Evolutionary conservation across 1,139 yeast species (phyloP), one percentile per base, ranked within the genome.

Genomic region (Kodamaea plutei): DNA sequence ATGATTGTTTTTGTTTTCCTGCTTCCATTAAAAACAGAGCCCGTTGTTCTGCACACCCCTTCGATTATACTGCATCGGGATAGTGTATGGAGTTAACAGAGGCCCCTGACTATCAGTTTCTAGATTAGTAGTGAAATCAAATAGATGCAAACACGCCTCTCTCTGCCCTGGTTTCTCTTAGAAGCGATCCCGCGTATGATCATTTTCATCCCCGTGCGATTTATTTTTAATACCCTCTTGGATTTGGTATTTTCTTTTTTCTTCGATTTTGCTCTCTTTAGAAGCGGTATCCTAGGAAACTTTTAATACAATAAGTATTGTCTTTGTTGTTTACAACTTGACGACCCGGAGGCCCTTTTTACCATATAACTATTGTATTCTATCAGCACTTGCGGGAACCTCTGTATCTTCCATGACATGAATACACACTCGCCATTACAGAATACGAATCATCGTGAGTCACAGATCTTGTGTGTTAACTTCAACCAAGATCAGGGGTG

Each of bases 401-500:
- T 18, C n/a, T 18, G 20, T 10, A 18, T 18, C 20, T 18, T 18
- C 8, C 16, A 26, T 30, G 34, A 23, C 26, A 67, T 68, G 73
- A 65, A 67, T 44, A 60, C 72, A 7, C 69, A 62, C 29, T 48
- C 48, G 16, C 54, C 64, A 11, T 41, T 62, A 16, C 46, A 51
- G 20, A 42, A 45, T 15, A 30, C 36, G 3, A 16, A 27, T 15
- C 37, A 52, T 13, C 43, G 44, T 30, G 65, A 57, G 36, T 64
- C 72, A 15, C 58, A 59, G 33, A 64, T 82, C 23, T 61, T 81
- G 15, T 70, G 77, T 39, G 76, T 81, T 10, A 61, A 77, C 19
- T 88, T 88, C 64, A 89, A 89, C 57, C 95, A 87, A 58, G 95
- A 88, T 57, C 85, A 80, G 48, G 84, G 88, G 28, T 88, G 96